phyloP scores from a whole-genome alignment of 2,329 filamentous ascomycete species.

The Erysiphe pulchra region DNA sequence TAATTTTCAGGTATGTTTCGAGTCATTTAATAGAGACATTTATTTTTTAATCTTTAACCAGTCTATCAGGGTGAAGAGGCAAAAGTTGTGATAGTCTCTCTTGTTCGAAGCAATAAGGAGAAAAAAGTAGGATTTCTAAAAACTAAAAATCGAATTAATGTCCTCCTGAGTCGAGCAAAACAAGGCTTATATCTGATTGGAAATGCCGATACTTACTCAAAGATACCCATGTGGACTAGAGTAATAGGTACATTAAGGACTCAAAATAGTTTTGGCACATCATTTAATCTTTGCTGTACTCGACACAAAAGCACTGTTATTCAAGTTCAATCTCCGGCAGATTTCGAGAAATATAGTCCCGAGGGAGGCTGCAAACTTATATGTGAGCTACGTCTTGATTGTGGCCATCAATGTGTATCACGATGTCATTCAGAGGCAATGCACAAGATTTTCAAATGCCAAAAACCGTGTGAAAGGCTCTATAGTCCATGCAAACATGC shows the following conservation, averaged over 20 bases:
- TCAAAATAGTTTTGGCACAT: conserved; percentile 21
- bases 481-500: conserved; percentile 19
- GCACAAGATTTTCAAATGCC: conserved; percentile 21
- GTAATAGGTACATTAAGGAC: conserved; percentile 26
- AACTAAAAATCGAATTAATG: conserved; percentile 42
- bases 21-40: neutral
- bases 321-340: conserved; percentile 4
- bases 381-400: conserved; percentile 14
- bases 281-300: conserved; percentile 29
- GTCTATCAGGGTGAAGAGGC: conserved; percentile 34
- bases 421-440: conserved; percentile 22
- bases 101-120: conserved; percentile 41
- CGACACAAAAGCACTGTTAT: conserved; percentile 26
- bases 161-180: conserved; percentile 35
- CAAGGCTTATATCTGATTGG: conserved; percentile 47
- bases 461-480: conserved; percentile 19
- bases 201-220: conserved; percentile 29
- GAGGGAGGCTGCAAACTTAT: conserved; percentile 25
- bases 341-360: conserved; percentile 15
- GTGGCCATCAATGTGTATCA: conserved; percentile 21
- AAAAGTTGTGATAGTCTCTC: conserved; percentile 40
- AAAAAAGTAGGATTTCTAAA: conserved; percentile 37
- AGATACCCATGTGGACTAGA: conserved; percentile 35
- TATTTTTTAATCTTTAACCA: conserved; percentile 24
- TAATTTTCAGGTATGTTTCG: conserved; percentile 32